Evolutionary conservation across 495 filamentous ascomycete genomes (phyloP).

Genomic region (Lasiosphaeriaceae sp.): DNA sequence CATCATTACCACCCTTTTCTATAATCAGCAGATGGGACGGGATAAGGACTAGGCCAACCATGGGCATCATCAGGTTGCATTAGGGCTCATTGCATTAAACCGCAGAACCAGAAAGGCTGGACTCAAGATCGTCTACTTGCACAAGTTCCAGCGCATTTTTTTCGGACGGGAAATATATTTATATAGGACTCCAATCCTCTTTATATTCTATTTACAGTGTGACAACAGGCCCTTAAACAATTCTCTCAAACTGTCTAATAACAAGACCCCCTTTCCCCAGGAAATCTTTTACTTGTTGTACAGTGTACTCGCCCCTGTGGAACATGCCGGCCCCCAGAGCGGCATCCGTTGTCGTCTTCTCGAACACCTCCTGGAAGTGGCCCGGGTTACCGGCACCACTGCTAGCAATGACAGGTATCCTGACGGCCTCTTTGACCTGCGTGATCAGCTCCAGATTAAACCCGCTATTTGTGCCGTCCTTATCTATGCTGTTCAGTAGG

Average conservation of each 20-base stretch:
- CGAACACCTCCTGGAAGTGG: constrained; percentile 91
- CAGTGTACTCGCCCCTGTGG: constrained; percentile 90
- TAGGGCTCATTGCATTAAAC: no score
- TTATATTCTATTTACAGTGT: no score
- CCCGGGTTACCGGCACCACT: constrained; percentile 86
- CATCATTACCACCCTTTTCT: no score
- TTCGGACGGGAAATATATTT: no score
- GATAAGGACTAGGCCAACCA: no score
- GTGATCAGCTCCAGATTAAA: constrained; percentile 92
- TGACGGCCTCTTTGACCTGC: constrained; percentile 76
- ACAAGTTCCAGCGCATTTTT: no score
- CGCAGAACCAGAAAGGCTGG: no score
- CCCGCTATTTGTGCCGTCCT: constrained; percentile 89
- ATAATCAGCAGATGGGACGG: no score
- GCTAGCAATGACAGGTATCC: constrained; percentile 92
- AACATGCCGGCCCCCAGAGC: constrained; percentile 97
- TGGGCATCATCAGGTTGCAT: no score
- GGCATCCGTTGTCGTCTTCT: constrained; percentile 80
- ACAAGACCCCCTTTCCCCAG: constrained; percentile 65
- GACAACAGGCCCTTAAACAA: not conserved
- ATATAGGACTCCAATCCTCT: no score
- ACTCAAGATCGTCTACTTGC: no score
- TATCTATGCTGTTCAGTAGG: constrained; percentile 94
- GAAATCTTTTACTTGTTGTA: constrained; percentile 87
- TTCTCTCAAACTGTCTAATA: constrained; percentile 69